Conservation (phyloP, 257 asterid genomes). For the Fraxinus anomala region DNA sequence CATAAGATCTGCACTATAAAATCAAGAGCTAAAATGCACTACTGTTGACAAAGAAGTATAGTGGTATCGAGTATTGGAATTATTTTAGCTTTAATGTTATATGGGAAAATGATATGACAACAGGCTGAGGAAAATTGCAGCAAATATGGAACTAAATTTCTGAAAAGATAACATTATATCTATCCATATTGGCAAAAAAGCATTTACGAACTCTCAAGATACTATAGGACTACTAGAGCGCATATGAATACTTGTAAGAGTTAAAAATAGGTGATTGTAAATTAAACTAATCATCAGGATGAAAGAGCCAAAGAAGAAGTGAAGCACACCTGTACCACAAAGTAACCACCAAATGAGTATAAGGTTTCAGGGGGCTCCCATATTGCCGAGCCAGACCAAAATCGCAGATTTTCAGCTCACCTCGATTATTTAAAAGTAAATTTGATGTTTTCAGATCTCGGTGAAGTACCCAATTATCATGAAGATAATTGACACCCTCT, state of each 20-base stretch:
- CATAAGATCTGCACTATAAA: not conserved
- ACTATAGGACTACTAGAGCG: not conserved
- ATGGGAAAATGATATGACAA: not conserved
- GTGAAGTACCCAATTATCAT: conserved; percentile 87
- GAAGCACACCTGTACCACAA: conserved; percentile 84
- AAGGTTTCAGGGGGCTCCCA: conserved; percentile 84
- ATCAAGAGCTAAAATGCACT: not conserved
- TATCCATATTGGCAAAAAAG: not conserved
- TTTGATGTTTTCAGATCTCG: conserved; percentile 89
- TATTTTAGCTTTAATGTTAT: not conserved
- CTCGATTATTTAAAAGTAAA: conserved; percentile 70
- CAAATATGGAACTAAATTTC: not conserved
- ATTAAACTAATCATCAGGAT: not conserved
- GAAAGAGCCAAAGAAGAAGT: not conserved
- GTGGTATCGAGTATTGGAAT: not conserved
- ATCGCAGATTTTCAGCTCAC: conserved; percentile 87
- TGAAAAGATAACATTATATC: not conserved
- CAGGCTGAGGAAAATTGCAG: not conserved
- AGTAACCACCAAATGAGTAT: conserved; percentile 86
- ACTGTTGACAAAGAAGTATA: not conserved
- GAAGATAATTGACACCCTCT: conserved; percentile 75
- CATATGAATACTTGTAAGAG: not conserved
- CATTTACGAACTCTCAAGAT: not conserved
- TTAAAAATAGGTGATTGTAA: not conserved
- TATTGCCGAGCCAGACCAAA: conserved; percentile 93